phyloP scores from a whole-genome alignment of 495 filamentous ascomycete species.

The Alectoria sarmentosa region DNA sequence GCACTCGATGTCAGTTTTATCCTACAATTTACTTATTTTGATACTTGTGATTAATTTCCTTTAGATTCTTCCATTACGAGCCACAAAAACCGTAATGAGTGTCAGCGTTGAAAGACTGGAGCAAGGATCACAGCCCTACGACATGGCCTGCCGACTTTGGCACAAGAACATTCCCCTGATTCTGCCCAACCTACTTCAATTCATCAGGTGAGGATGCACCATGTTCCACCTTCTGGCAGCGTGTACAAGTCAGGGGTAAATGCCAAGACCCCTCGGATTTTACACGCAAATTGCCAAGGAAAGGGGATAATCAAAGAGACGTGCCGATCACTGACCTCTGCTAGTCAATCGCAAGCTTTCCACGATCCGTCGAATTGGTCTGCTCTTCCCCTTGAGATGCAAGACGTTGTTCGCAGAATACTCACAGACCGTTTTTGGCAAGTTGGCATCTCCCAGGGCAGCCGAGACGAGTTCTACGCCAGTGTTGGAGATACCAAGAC shows the following conservation, averaged over 20 bases:
- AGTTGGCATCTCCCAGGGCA: conserved; percentile 91
- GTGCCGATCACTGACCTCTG: conserved; percentile 21
- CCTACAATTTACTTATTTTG: not conserved
- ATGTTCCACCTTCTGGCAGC: no score
- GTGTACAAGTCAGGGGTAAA: no score
- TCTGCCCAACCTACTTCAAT: conserved; percentile 77
- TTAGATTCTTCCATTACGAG: conserved; percentile 67
- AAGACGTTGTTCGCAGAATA: conserved; percentile 67
- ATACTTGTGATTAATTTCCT: conserved; percentile 3
- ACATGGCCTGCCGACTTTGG: conserved; percentile 72
- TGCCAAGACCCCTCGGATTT: no score
- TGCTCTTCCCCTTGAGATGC: conserved; percentile 69
- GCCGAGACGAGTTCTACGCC: conserved; percentile 92
- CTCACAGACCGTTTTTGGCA: conserved; percentile 98
- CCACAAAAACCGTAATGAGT: conserved; percentile 82
- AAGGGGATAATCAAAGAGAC: not conserved
- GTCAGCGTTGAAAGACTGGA: conserved; percentile 86
- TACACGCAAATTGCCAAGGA: no score
- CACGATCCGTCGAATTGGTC: conserved; percentile 83
- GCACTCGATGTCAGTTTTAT: conserved; percentile 13
- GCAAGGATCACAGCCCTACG: conserved; percentile 56
- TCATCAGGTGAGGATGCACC: conserved; percentile 55
- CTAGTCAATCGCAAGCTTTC: conserved; percentile 84
- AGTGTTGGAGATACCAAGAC: conserved; percentile 78
- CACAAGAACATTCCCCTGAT: conserved; percentile 73